These are phyloP conservation scores for Penicillium sp. DNA, from an alignment of 2,329 filamentous ascomycete species.

Conservation along the genomic window DNA sequence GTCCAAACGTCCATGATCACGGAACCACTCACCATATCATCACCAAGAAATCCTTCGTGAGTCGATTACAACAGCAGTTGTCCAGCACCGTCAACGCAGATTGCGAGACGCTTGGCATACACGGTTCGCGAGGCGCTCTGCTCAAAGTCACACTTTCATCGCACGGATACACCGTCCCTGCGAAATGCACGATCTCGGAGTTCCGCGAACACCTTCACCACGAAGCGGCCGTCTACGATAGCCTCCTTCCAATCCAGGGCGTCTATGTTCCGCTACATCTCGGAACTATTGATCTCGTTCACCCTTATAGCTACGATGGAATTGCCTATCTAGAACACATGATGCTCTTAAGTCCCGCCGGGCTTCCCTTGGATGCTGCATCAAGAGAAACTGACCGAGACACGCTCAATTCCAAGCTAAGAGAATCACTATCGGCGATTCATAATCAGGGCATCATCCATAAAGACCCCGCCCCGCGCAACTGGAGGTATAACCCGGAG, in stretches of 20 bases:
- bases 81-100: background rate
- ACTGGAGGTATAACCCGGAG: conserved; percentile 14
- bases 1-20: conserved; percentile 8
- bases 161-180: conserved; percentile 26
- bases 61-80: too few relatives aligned
- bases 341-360: conserved; percentile 18
- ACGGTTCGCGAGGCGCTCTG: conserved; percentile 24
- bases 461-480: conserved; percentile 16
- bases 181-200: conserved; percentile 19
- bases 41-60: too few relatives aligned
- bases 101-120: conserved; percentile 21
- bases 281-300: conserved; percentile 20
- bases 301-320: conserved; percentile 18
- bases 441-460: conserved; percentile 16
- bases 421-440: conserved; percentile 14
- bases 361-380: conserved; percentile 12
- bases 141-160: conserved; percentile 27
- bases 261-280: conserved; percentile 19
- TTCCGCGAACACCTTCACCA: conserved; percentile 14
- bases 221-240: conserved; percentile 21
- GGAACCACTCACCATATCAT: too few relatives aligned
- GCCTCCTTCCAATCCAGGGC: conserved; percentile 20
- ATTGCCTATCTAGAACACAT: conserved; percentile 20
- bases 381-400: conserved; percentile 4
- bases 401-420: conserved; percentile 13